Conservation (phyloP, 805 yeast species). For the Candida jianshihensis region DNA sequence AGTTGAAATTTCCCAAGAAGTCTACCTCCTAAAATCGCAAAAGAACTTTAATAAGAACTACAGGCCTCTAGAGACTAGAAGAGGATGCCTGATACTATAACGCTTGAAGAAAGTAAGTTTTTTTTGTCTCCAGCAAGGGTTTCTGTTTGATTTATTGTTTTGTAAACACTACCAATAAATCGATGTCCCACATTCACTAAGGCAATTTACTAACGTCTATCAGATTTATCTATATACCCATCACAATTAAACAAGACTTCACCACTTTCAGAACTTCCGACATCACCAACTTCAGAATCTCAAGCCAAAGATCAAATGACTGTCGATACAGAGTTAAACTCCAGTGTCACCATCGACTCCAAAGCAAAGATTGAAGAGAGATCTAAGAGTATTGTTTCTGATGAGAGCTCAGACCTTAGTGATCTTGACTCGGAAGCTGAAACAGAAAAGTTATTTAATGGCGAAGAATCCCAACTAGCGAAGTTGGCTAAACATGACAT, state of each 20-base stretch:
- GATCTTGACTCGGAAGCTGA: slow-evolving; percentile 81
- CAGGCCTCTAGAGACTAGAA: too few relatives aligned
- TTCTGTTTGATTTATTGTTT: background rate
- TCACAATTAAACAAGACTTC: slow-evolving; percentile 22
- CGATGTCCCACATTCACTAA: background rate
- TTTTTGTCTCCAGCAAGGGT: background rate
- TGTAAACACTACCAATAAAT: background rate
- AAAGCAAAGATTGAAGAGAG: background rate
- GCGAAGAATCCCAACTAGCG: slow-evolving; percentile 32
- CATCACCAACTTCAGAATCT: slow-evolving; percentile 18
- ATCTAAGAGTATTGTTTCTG: slow-evolving; percentile 18
- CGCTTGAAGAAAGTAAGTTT: slow-evolving; percentile 9
- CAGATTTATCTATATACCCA: slow-evolving; percentile 3
- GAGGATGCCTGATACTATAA: slow-evolving; percentile 16
- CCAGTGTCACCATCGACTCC: slow-evolving; percentile 1
- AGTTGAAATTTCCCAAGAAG: too few relatives aligned
- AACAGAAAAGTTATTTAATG: slow-evolving; percentile 73
- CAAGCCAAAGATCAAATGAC: slow-evolving; percentile 6
- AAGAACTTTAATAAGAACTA: background rate
- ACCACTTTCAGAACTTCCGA: slow-evolving; percentile 20
- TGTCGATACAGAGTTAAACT: slow-evolving; percentile 1
- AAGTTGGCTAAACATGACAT: slow-evolving; percentile 28
- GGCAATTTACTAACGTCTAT: background rate
- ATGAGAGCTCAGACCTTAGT: slow-evolving; percentile 39
- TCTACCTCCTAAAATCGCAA: too few relatives aligned